Conservation (phyloP, 2,329 filamentous ascomycete species). For the Verticillium albo-atrum region DNA sequence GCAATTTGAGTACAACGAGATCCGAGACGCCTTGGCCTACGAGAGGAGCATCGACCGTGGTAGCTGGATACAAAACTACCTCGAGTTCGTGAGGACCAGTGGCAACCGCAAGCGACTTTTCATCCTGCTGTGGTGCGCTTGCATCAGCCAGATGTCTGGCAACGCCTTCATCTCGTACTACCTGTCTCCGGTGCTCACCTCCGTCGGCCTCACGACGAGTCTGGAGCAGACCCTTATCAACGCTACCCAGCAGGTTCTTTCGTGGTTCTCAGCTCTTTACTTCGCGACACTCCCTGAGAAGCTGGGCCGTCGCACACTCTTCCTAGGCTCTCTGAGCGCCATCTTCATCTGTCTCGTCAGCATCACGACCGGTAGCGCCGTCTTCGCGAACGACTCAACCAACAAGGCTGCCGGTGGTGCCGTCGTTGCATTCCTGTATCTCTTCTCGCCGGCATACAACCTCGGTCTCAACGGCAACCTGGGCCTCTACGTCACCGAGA, state of each 20-base stretch:
- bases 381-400: conserved; percentile 8
- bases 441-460: conserved; percentile 17
- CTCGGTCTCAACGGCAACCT: conserved; percentile 10
- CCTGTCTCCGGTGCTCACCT: conserved; percentile 22
- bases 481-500: conserved; percentile 23
- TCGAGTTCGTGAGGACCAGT: conserved; percentile 27
- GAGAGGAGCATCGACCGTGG: background rate
- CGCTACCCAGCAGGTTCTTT: conserved; percentile 14
- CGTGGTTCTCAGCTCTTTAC: conserved; percentile 10
- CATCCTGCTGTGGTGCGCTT: conserved; percentile 33
- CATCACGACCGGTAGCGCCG: conserved; percentile 11
- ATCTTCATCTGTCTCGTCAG: conserved; percentile 10
- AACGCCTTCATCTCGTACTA: conserved; percentile 32
- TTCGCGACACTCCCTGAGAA: conserved; percentile 8
- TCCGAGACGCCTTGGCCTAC: conserved; percentile 20
- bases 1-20: conserved; percentile 34
- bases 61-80: conserved; percentile 26
- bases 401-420: conserved; percentile 14
- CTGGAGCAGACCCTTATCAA: conserved; percentile 29
- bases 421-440: conserved; percentile 28
- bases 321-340: conserved; percentile 12
- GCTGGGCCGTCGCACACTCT: conserved; percentile 16
- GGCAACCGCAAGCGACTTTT: conserved; percentile 29
- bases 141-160: conserved; percentile 24
- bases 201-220: conserved; percentile 23